Evolutionary conservation across 2,329 filamentous ascomycete species (phyloP).

Genomic region (Geosmithia morbida): DNA sequence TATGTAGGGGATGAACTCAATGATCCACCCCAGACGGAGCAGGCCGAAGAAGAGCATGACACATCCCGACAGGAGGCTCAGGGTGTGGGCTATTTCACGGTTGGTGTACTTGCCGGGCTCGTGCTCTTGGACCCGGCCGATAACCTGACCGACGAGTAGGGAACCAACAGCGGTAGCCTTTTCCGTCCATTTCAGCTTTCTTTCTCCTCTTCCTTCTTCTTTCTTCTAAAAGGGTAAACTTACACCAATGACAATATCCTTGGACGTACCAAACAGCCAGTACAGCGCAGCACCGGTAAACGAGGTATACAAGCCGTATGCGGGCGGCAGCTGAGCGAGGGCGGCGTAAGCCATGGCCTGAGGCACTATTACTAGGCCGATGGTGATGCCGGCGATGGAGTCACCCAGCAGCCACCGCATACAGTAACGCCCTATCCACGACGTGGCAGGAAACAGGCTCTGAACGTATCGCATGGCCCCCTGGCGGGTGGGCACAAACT

Average conservation of each 20-base stretch:
- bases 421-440: slow-evolving; percentile 61
- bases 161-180: slow-evolving; percentile 39
- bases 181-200: neutral
- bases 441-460: slow-evolving; percentile 46
- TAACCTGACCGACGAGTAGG: slow-evolving; percentile 31
- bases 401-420: slow-evolving; percentile 59
- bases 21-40: slow-evolving; percentile 30
- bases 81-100: slow-evolving; percentile 25
- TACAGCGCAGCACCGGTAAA: slow-evolving; percentile 71
- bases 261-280: slow-evolving; percentile 75
- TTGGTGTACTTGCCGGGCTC: slow-evolving; percentile 18
- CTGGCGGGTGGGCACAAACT: slow-evolving; percentile 32
- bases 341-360: slow-evolving; percentile 71
- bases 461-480: slow-evolving; percentile 35
- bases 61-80: slow-evolving; percentile 28
- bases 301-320: slow-evolving; percentile 68
- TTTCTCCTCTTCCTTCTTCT: neutral
- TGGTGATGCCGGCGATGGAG: slow-evolving; percentile 42
- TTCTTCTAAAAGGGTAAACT: slow-evolving; percentile 4
- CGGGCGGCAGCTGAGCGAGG: slow-evolving; percentile 49
- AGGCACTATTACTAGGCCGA: slow-evolving; percentile 60
- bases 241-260: slow-evolving; percentile 68
- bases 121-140: slow-evolving; percentile 19
- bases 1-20: slow-evolving; percentile 35
- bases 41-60: slow-evolving; percentile 30